Evolutionary conservation across 176 grass and related monocot species (phyloP).

Genomic region (Aegilops umbellulata): DNA sequence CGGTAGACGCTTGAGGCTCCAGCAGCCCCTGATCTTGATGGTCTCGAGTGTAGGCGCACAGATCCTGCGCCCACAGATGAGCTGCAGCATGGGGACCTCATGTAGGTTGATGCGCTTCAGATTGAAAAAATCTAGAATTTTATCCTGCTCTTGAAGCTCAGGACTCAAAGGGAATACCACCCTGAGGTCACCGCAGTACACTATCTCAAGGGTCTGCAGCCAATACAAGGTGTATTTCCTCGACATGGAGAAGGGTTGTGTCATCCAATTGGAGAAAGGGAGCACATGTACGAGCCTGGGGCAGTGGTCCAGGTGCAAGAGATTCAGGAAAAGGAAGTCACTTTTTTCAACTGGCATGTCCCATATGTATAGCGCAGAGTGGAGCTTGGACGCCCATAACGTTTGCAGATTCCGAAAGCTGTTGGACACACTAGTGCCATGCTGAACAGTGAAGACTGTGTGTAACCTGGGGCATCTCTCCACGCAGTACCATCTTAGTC

Average conservation of each 20-base stretch:
- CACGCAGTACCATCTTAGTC: not conserved
- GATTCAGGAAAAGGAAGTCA: rapidly evolving
- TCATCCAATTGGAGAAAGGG: too few species aligned
- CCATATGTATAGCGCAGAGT: too few species aligned
- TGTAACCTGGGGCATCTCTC: conserved; percentile 8
- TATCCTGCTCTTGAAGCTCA: not conserved
- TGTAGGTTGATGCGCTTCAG: not conserved
- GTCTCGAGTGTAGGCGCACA: not conserved
- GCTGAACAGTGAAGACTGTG: not conserved
- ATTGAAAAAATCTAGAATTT: rapidly evolving
- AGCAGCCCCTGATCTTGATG: conserved; percentile 18
- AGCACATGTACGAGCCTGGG: not conserved
- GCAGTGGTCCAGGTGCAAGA: not conserved
- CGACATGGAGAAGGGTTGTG: too few species aligned
- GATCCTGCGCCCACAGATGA: not conserved
- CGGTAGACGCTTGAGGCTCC: conserved; percentile 1
- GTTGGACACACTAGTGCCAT: too few species aligned
- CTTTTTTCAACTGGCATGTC: too few species aligned
- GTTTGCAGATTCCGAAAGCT: too few species aligned
- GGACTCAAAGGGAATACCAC: not conserved
- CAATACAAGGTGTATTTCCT: not conserved
- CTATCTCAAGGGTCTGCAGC: not conserved
- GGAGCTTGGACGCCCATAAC: too few species aligned
- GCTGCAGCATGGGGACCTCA: not conserved
- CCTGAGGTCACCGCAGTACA: not conserved